phyloP scores from a whole-genome alignment of 805 yeast species.

The Wickerhamomyces strasburgensis region DNA sequence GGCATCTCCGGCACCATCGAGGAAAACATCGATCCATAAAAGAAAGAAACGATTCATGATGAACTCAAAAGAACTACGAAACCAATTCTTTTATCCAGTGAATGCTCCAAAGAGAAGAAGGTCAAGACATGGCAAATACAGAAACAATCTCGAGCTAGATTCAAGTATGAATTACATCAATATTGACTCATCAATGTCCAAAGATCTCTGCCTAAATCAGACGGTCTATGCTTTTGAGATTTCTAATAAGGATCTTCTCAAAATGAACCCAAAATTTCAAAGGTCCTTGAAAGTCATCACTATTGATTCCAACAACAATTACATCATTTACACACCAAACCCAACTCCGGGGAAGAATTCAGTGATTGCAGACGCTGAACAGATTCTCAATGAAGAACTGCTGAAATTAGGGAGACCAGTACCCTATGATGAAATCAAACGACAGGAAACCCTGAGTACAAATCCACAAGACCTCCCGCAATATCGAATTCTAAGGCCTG shows the following conservation, averaged over 20 bases:
- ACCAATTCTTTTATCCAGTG: constrained; percentile 22
- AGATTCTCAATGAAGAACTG: constrained; percentile 18
- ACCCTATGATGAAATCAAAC: constrained; percentile 1
- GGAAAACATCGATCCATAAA: constrained; percentile 13
- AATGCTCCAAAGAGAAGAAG: constrained; percentile 20
- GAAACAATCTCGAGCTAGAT: constrained; percentile 20
- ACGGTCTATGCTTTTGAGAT: constrained; percentile 12
- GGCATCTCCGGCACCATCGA: constrained; percentile 10
- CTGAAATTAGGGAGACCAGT: constrained; percentile 16
- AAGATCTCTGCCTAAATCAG: constrained; percentile 20
- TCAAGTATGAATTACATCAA: constrained; percentile 21
- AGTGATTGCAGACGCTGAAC: constrained; percentile 19
- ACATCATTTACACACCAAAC: constrained; percentile 22
- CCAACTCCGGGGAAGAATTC: constrained; percentile 19
- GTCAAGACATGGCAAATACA: constrained; percentile 22
- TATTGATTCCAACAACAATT: constrained; percentile 24
- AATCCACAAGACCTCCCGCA: constrained; percentile 5
- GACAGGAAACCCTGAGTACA: too few relatives aligned
- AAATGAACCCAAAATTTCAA: constrained; percentile 12
- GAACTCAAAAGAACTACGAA: constrained; percentile 16
- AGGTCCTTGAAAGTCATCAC: constrained; percentile 16
- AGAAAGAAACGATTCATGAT: constrained; percentile 20
- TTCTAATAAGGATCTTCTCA: constrained; percentile 7
- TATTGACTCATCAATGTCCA: constrained; percentile 20
- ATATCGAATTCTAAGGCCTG: constrained; percentile 12